A percentile compares a stretch with the other conserved stretches of the same genome.
Conservation (phyloP, 108 stramenopile genomes). For the Cyclotella baltica region DNA sequence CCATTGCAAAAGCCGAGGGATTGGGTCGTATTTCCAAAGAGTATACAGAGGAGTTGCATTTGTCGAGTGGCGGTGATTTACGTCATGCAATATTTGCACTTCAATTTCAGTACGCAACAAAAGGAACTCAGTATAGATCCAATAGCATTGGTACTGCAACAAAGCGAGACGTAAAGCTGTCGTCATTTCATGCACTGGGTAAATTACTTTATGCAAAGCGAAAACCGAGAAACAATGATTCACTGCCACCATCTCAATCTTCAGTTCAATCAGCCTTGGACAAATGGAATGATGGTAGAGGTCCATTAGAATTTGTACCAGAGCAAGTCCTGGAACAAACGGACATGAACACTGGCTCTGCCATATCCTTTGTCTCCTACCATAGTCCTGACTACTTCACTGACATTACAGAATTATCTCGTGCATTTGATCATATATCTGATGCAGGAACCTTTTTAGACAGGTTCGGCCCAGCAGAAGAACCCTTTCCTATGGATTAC, state of each 20-base stretch:
- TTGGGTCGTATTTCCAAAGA: constrained; percentile 25
- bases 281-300: constrained; percentile 46
- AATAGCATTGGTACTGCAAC: constrained; percentile 3
- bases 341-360: constrained; percentile 71
- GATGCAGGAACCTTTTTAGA: constrained; percentile 73
- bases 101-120: constrained; percentile 64
- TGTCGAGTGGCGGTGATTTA: constrained; percentile 79
- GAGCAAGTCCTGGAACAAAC: constrained; percentile 76
- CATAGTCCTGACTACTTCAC: constrained; percentile 90
- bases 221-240: not conserved
- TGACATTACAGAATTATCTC: constrained; percentile 70
- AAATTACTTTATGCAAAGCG: constrained; percentile 92
- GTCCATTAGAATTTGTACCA: constrained; percentile 80
- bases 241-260: not conserved
- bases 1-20: constrained; percentile 56
- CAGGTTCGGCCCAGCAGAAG: constrained; percentile 22
- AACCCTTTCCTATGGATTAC: constrained; percentile 62
- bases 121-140: not conserved
- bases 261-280: not conserved
- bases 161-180: constrained; percentile 67
- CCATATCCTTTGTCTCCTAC: constrained; percentile 77
- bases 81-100: constrained; percentile 86
- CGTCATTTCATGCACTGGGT: constrained; percentile 89
- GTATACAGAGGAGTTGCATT: constrained; percentile 68
- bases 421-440: constrained; percentile 63